These are phyloP conservation scores for Metarhizium anisopliae DNA, from an alignment of 2,329 filamentous ascomycete species.

Conservation along the genomic window DNA sequence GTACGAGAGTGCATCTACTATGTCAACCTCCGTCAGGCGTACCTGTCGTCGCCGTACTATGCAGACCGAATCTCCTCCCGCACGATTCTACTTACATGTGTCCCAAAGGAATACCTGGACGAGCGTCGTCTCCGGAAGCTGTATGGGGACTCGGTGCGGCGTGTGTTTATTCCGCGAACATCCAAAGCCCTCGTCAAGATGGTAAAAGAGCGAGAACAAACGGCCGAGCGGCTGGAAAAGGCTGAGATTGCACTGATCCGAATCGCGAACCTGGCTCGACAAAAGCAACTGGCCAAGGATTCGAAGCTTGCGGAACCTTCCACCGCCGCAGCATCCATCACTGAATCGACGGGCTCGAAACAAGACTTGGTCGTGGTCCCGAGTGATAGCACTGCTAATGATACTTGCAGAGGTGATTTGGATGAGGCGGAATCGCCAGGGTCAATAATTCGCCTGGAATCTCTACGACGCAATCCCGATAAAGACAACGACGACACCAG, in stretches of 20 bases:
- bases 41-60: conserved; percentile 77
- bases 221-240: conserved; percentile 72
- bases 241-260: conserved; percentile 83
- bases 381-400: conserved; percentile 3
- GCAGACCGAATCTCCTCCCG: conserved; percentile 79
- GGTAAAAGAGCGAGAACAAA: conserved; percentile 72
- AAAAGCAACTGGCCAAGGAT: conserved; percentile 28
- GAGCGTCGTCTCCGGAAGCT: conserved; percentile 68
- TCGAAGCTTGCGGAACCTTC: not conserved
- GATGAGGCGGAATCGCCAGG: conserved; percentile 8
- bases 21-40: conserved; percentile 88
- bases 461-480: not conserved
- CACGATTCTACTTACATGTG: conserved; percentile 81
- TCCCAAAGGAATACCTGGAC: conserved; percentile 70
- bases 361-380: conserved; percentile 3
- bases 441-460: conserved; percentile 1
- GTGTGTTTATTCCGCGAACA: conserved; percentile 76
- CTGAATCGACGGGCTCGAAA: conserved; percentile 2
- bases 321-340: not conserved
- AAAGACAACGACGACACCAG: not conserved
- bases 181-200: conserved; percentile 69
- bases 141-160: conserved; percentile 73
- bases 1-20: conserved; percentile 85
- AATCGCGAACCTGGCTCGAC: conserved; percentile 61
- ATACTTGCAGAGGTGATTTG: not conserved